Conservation (phyloP, 179 eudicot genomes). For the Heliamphora pulchella region DNA sequence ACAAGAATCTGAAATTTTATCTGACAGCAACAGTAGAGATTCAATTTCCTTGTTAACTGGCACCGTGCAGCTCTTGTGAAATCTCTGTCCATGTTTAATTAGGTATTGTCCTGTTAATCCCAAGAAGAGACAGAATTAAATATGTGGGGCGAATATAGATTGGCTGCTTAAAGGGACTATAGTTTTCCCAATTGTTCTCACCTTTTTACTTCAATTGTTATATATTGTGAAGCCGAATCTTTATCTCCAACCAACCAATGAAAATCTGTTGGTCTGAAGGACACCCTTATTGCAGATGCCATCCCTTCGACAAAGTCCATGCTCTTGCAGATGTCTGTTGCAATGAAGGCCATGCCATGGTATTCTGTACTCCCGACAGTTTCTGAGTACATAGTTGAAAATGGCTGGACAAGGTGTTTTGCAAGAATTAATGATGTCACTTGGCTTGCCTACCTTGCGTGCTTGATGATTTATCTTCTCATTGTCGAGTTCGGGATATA, state of each 20-base stretch:
- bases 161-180: too few species aligned
- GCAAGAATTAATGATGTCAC: slow-evolving; percentile 57
- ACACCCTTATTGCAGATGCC: slow-evolving; percentile 46
- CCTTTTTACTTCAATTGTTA: neutral
- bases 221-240: neutral
- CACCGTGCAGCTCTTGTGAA: too few species aligned
- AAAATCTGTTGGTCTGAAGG: neutral
- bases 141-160: too few species aligned
- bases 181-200: too few species aligned
- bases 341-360: slow-evolving; percentile 98
- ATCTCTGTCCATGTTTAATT: too few species aligned
- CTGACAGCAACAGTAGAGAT: too few species aligned
- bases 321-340: slow-evolving; percentile 67
- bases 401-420: slow-evolving; percentile 75
- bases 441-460: slow-evolving; percentile 35
- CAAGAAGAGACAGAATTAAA: too few species aligned
- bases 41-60: too few species aligned
- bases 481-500: slow-evolving; percentile 76
- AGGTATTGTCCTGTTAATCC: too few species aligned
- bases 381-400: slow-evolving; percentile 62
- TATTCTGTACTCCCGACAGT: slow-evolving; percentile 54
- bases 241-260: neutral
- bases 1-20: too few species aligned
- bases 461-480: slow-evolving; percentile 41
- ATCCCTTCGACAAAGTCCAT: slow-evolving; percentile 67